Percentiles rank a stretch among this genome's conserved stretches.
Evolutionary conservation across 2,329 filamentous ascomycete species (phyloP).

Genomic region (Beauveria sp.): DNA sequence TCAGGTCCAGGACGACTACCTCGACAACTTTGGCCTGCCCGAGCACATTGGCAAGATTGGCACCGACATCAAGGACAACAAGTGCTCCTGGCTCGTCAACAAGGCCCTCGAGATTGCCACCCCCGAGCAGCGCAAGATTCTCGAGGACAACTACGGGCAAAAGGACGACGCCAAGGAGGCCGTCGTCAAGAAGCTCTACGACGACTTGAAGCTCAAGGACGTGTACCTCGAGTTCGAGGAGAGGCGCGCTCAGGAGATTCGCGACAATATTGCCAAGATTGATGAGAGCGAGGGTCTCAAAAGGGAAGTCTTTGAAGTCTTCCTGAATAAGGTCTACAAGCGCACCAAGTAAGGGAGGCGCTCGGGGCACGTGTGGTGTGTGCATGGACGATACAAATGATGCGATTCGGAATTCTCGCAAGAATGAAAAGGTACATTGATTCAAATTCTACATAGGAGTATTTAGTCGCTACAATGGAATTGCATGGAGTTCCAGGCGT

Average conservation of each 20-base stretch:
- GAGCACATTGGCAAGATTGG: conserved; percentile 96
- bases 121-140: conserved; percentile 76
- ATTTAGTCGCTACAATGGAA: background rate
- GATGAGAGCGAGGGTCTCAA: conserved; percentile 87
- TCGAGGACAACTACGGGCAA: conserved; percentile 89
- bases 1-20: conserved; percentile 97
- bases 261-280: conserved; percentile 64
- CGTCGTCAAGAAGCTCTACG: conserved; percentile 79
- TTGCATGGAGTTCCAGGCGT: background rate
- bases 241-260: conserved; percentile 71
- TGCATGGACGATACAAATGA: background rate
- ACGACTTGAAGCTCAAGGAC: conserved; percentile 76
- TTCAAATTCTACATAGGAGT: conserved; percentile 6
- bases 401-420: background rate
- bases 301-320: conserved; percentile 81
- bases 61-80: conserved; percentile 98
- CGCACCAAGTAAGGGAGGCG: conserved; percentile 66
- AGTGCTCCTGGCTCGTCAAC: conserved; percentile 98
- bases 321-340: conserved; percentile 97
- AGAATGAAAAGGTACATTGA: background rate
- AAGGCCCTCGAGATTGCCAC: conserved; percentile 75
- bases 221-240: conserved; percentile 88
- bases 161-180: conserved; percentile 82
- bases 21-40: conserved; percentile 93
- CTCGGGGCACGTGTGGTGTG: background rate